Evolutionary conservation across 2,329 filamentous ascomycete species (phyloP).

Genomic region (Stagonosporopsis vannaccii): DNA sequence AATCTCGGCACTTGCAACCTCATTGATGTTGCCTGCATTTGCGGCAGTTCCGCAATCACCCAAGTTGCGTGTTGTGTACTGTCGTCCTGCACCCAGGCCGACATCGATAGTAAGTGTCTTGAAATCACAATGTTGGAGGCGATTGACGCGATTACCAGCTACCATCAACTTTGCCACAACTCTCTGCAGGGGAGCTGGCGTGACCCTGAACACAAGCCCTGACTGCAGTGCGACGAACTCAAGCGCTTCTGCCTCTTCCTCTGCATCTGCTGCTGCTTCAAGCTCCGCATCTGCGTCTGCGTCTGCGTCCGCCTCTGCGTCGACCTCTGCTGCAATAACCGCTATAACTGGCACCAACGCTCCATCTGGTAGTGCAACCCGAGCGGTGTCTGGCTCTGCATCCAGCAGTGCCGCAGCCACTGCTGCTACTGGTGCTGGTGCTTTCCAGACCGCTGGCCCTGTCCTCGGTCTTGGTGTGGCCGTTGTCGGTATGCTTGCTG

Average conservation of each 20-base stretch:
- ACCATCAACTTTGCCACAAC: constrained; percentile 52
- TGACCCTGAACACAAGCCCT: constrained; percentile 50
- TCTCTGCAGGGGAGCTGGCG: constrained; percentile 50
- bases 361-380: constrained; percentile 12
- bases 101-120: constrained; percentile 26
- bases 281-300: constrained; percentile 15
- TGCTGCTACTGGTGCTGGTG: constrained; percentile 29
- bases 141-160: constrained; percentile 35
- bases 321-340: constrained; percentile 9
- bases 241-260: constrained; percentile 19
- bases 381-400: constrained; percentile 13
- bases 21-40: constrained; percentile 55
- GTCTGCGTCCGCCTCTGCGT: constrained; percentile 2
- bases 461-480: constrained; percentile 36
- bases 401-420: constrained; percentile 12
- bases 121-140: not conserved
- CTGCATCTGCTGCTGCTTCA: constrained; percentile 19
- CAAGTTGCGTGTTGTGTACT: constrained; percentile 56
- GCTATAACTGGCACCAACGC: constrained; percentile 11
- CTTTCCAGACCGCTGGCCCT: constrained; percentile 31
- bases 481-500: constrained; percentile 37
- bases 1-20: constrained; percentile 49
- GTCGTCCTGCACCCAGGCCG: constrained; percentile 48
- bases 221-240: constrained; percentile 40
- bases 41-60: constrained; percentile 47